A percentile compares a stretch with the other conserved stretches of the same genome.
Evolutionary conservation across 1,139 yeast species (phyloP).

Genomic region (Yamadazyma diddensiae): DNA sequence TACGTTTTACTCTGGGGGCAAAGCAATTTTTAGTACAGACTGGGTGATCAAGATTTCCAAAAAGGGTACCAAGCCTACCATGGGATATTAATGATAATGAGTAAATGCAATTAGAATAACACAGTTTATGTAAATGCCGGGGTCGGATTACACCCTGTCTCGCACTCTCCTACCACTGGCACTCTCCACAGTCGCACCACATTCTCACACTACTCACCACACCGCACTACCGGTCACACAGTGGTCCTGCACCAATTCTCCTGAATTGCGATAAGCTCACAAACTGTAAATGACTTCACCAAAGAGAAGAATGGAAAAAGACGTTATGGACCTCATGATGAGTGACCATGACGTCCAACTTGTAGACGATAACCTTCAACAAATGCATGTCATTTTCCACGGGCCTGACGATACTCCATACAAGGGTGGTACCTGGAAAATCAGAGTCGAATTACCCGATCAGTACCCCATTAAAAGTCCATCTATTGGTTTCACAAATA

Average conservation of each 20-base stretch:
- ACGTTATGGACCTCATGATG: constrained; percentile 96
- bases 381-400: constrained; percentile 77
- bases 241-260: no score
- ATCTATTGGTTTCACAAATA: constrained; percentile 89
- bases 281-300: constrained; percentile 77
- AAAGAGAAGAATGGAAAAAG: constrained; percentile 90
- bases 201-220: no score
- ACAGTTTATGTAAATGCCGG: not conserved
- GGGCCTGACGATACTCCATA: constrained; percentile 92
- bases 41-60: constrained; percentile 29
- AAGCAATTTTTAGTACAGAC: constrained; percentile 21
- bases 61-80: constrained; percentile 21
- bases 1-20: constrained; percentile 26
- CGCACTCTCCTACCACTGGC: no score
- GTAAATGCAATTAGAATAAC: not conserved
- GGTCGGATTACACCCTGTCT: no score
- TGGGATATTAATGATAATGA: not conserved
- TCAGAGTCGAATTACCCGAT: constrained; percentile 92
- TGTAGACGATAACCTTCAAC: constrained; percentile 87
- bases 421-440: constrained; percentile 87
- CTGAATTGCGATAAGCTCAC: no score
- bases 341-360: constrained; percentile 89
- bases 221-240: no score
- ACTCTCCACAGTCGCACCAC: no score
- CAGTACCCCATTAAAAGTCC: constrained; percentile 96